Percentiles rank a stretch among this genome's conserved stretches.
These are phyloP conservation scores for Fusarium camptoceras DNA, from an alignment of 2,329 filamentous ascomycete species.

Conservation along the genomic window DNA sequence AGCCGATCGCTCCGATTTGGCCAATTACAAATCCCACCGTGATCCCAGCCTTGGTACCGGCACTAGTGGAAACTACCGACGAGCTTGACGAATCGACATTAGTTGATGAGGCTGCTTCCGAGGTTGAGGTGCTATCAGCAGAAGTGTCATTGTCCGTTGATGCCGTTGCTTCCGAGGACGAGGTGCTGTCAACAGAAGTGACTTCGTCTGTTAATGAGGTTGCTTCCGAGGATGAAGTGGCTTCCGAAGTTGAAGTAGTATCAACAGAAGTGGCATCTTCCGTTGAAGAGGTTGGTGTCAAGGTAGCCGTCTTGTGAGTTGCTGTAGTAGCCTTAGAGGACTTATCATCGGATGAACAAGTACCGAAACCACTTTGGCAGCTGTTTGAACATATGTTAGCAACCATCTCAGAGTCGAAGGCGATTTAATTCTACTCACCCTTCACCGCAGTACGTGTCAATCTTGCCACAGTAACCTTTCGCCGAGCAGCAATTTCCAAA, in stretches of 20 bases:
- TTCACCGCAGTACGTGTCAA: background rate
- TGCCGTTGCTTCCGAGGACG: no score
- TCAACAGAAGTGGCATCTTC: background rate
- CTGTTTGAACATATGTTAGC: background rate
- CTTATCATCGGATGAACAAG: background rate
- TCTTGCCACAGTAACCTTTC: background rate
- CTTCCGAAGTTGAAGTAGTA: background rate
- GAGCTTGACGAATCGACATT: background rate
- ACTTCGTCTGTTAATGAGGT: no score
- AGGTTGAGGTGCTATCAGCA: background rate
- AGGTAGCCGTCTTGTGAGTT: background rate
- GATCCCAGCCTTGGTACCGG: background rate
- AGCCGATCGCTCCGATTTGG: background rate
- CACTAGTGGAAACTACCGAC: background rate
- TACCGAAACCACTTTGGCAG: background rate
- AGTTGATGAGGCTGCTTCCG: background rate
- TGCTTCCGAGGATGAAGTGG: background rate
- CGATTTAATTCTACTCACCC: background rate
- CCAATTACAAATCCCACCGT: background rate
- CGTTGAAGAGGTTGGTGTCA: background rate
- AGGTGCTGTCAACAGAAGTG: no score
- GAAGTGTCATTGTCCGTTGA: background rate
- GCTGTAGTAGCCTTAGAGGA: background rate
- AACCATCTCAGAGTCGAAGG: rapidly evolving
- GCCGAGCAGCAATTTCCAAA: background rate